phyloP scores from a whole-genome alignment of 768 basidiomycete species.

The Psilocybe sp. region DNA sequence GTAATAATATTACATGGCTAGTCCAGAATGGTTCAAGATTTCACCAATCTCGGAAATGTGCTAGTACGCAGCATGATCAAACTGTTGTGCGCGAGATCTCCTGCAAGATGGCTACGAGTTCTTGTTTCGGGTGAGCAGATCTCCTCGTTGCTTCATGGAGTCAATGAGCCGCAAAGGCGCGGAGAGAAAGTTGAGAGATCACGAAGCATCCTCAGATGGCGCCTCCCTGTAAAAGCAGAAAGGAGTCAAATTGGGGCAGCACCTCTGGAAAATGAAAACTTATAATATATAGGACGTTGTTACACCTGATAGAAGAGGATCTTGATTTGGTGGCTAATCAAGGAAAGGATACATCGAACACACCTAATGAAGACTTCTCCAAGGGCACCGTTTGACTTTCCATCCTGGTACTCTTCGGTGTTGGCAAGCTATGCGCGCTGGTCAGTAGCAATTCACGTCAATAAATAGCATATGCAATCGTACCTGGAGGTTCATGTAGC shows the following conservation, averaged over 20 bases:
- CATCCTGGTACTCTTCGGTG: slow-evolving; percentile 97
- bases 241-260: slow-evolving; percentile 16
- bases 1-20: no score
- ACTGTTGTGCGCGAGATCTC: no score
- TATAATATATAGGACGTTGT: slow-evolving; percentile 96
- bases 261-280: slow-evolving; percentile 38
- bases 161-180: no score
- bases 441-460: background rate
- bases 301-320: slow-evolving; percentile 55
- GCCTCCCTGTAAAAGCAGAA: slow-evolving; percentile 67
- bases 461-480: slow-evolving; percentile 12
- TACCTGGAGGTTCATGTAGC: slow-evolving; percentile 99
- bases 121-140: no score
- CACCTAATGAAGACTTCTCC: slow-evolving; percentile 99
- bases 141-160: no score
- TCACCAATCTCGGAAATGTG: no score
- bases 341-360: slow-evolving; percentile 21
- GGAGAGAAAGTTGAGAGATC: no score
- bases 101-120: no score
- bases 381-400: slow-evolving; percentile 91
- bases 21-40: no score
- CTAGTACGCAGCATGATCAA: no score
- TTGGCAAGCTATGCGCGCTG: slow-evolving; percentile 76
- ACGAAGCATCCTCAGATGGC: slow-evolving; percentile 40
- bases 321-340: slow-evolving; percentile 12